Evolutionary conservation across 345 rosid genomes (phyloP).

Genomic region (Populus tremula): DNA sequence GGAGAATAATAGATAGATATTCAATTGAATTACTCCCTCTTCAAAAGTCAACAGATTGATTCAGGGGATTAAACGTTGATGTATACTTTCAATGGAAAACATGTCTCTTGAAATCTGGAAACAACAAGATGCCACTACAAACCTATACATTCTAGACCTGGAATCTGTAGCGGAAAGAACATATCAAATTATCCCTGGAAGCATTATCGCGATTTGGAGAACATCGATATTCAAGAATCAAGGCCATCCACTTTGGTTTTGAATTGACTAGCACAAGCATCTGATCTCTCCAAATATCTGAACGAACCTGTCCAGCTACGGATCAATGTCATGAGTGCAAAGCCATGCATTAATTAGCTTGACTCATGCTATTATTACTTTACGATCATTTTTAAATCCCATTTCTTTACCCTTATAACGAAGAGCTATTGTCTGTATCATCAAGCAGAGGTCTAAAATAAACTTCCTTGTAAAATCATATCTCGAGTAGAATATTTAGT

Average conservation of each 20-base stretch:
- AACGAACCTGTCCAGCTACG: background rate
- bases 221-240: too few species aligned
- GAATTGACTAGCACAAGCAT: background rate
- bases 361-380: too few species aligned
- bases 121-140: background rate
- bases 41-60: background rate
- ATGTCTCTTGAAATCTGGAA: background rate
- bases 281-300: background rate
- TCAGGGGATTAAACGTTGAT: background rate
- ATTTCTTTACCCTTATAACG: too few species aligned
- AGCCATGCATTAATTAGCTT: too few species aligned
- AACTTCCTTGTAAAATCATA: background rate
- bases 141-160: background rate
- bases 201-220: too few species aligned
- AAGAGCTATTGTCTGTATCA: background rate
- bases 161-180: background rate
- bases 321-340: background rate
- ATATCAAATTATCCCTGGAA: background rate
- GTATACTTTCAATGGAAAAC: background rate
- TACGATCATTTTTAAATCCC: too few species aligned
- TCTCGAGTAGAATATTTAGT: background rate
- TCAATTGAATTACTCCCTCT: background rate
- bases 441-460: background rate
- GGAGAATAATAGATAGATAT: background rate
- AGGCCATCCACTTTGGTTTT: background rate